These are phyloP conservation scores for Geoglossum cookeanum DNA, from an alignment of 2,329 filamentous ascomycete genomes.

Conservation along the genomic window DNA sequence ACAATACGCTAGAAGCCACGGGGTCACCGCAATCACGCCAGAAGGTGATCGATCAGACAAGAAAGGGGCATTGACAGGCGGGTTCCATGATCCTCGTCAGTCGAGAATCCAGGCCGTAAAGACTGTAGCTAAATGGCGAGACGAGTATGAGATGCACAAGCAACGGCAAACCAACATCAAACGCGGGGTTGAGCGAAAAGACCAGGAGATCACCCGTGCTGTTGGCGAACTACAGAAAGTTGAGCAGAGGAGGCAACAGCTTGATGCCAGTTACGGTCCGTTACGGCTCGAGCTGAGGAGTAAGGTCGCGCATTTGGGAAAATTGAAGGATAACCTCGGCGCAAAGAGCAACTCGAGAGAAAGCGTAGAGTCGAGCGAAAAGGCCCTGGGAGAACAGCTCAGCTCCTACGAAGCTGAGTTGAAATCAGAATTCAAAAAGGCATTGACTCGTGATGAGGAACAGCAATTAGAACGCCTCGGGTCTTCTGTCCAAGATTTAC, in stretches of 20 bases:
- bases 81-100: constrained; percentile 70
- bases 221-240: constrained; percentile 67
- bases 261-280: constrained; percentile 67
- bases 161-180: constrained; percentile 46
- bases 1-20: constrained; percentile 82
- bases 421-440: constrained; percentile 78
- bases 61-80: constrained; percentile 85
- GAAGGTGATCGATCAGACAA: constrained; percentile 93
- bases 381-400: constrained; percentile 56
- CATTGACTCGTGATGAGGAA: constrained; percentile 67
- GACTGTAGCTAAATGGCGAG: constrained; percentile 52
- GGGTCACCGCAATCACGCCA: constrained; percentile 79
- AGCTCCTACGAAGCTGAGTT: constrained; percentile 64
- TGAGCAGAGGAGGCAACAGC: constrained; percentile 56
- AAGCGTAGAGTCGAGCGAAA: constrained; percentile 55
- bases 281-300: constrained; percentile 56
- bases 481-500: constrained; percentile 49
- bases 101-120: constrained; percentile 78
- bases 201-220: constrained; percentile 78
- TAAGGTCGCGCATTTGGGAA: constrained; percentile 57
- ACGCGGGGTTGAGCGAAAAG: constrained; percentile 53
- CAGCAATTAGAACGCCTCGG: constrained; percentile 54
- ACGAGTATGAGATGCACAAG: constrained; percentile 50
- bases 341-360: constrained; percentile 44
- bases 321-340: constrained; percentile 54